Evolutionary conservation across 2,329 filamentous ascomycete genomes (phyloP).

Genomic region (Cladosporium sp.): DNA sequence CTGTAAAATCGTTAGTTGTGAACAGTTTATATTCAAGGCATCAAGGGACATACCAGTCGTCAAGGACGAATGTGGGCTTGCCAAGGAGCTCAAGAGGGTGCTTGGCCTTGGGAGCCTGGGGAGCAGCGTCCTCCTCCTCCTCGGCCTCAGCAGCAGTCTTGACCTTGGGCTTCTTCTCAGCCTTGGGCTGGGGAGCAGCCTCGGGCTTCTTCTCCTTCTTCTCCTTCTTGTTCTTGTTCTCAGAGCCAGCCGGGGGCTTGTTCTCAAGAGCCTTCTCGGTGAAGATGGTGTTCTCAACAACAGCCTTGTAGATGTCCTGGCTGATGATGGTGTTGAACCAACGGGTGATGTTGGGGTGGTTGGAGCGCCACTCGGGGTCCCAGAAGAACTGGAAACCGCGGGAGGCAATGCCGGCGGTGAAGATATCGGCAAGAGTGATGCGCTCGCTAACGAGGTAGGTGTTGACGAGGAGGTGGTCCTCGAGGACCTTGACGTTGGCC

Average conservation of each 20-base stretch:
- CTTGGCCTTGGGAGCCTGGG: conserved; percentile 82
- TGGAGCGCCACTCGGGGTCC: conserved; percentile 81
- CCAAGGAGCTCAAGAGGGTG: conserved; percentile 88
- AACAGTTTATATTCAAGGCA: no score
- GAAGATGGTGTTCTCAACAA: conserved; percentile 73
- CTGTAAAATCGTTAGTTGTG: conserved; percentile 22
- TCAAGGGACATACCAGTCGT: conserved; percentile 68
- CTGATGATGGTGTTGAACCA: conserved; percentile 95
- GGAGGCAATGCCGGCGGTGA: conserved; percentile 73
- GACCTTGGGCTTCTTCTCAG: conserved; percentile 55
- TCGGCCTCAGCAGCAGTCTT: conserved; percentile 59
- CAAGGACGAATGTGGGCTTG: conserved; percentile 77
- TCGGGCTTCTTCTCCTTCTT: conserved; percentile 31
- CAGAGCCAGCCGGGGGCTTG: conserved; percentile 55
- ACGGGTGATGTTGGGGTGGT: conserved; percentile 83
- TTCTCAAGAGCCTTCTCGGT: conserved; percentile 79
- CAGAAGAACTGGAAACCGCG: conserved; percentile 94
- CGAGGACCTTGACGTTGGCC: conserved; percentile 71
- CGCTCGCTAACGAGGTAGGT: conserved; percentile 98
- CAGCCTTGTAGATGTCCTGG: conserved; percentile 85
- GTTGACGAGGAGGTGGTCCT: conserved; percentile 86
- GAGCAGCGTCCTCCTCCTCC: conserved; percentile 62
- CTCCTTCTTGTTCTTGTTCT: conserved; percentile 60
- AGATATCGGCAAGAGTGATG: conserved; percentile 93
- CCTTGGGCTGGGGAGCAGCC: conserved; percentile 52